A percentile compares a stretch with the other conserved stretches of the same genome.
These are phyloP conservation scores for Trapa incisa DNA, from an alignment of 345 rosid species.

Conservation along the genomic window DNA sequence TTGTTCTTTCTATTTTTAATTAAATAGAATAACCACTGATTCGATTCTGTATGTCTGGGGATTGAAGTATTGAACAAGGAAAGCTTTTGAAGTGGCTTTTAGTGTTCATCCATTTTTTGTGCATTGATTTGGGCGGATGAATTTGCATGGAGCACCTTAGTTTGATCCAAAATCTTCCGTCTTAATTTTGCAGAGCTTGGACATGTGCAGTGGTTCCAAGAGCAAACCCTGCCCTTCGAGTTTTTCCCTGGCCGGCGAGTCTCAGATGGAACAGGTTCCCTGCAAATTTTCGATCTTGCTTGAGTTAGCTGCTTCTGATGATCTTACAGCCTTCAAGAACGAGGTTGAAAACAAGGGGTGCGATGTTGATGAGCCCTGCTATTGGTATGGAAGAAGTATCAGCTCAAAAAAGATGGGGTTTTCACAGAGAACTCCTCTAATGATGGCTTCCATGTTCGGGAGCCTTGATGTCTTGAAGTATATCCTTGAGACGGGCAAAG, in stretches of 20 bases:
- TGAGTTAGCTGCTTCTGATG: constrained; percentile 62
- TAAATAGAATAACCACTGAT: neutral
- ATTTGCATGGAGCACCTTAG: neutral
- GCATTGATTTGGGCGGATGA: neutral
- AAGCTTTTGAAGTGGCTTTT: neutral
- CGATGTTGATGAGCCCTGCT: constrained; percentile 43
- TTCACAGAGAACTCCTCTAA: constrained; percentile 63
- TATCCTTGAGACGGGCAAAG: constrained; percentile 33
- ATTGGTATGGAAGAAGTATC: constrained; percentile 63
- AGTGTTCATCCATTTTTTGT: neutral
- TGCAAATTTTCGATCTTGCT: constrained; percentile 44
- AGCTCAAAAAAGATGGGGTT: constrained; percentile 80
- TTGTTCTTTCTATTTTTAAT: neutral
- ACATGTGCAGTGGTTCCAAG: constrained; percentile 49
- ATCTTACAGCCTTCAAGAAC: constrained; percentile 37
- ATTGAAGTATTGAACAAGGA: neutral
- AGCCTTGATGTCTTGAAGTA: constrained; percentile 49
- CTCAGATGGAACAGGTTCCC: constrained; percentile 16
- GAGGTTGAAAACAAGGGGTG: constrained; percentile 43
- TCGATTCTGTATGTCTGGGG: neutral
- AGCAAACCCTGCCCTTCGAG: constrained; percentile 26
- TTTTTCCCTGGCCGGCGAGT: constrained; percentile 33
- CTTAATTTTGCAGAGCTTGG: constrained; percentile 31
- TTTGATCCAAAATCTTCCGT: neutral
- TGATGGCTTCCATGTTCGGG: constrained; percentile 80